These are phyloP conservation scores for Panaeolus cyanescens DNA, from an alignment of 768 basidiomycete genomes.

Conservation along the genomic window DNA sequence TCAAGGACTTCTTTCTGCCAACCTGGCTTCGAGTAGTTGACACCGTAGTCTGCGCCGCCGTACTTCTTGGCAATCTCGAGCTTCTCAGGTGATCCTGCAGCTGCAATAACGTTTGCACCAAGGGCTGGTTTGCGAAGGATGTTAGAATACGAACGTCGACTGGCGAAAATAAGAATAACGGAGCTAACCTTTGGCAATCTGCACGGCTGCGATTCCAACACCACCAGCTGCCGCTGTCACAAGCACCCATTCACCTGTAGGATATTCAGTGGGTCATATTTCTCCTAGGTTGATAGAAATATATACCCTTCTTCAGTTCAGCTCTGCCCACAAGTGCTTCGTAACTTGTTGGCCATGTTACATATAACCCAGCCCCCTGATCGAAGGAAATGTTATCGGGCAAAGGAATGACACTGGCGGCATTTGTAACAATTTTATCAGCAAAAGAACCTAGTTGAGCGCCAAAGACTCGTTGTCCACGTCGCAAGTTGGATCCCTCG, in stretches of 20 bases:
- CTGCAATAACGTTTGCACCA: constrained; percentile 94
- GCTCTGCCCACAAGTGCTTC: constrained; percentile 89
- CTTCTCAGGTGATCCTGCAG: constrained; percentile 80
- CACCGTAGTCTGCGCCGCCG: constrained; percentile 81
- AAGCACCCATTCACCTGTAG: constrained; percentile 83
- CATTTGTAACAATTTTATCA: constrained; percentile 66
- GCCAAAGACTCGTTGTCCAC: constrained; percentile 90
- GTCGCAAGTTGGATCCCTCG: constrained; percentile 71
- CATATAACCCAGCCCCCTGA: constrained; percentile 79
- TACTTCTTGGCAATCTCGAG: constrained; percentile 72
- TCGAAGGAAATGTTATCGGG: constrained; percentile 80
- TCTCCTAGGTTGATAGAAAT: background rate
- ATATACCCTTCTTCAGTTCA: constrained; percentile 69
- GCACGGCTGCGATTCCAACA: constrained; percentile 89
- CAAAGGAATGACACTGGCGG: constrained; percentile 56
- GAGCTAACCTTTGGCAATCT: constrained; percentile 82
- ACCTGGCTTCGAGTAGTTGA: constrained; percentile 75
- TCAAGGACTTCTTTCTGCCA: constrained; percentile 93
- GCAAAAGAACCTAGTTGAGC: constrained; percentile 77
- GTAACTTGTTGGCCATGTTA: constrained; percentile 95
- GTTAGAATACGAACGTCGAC: background rate
- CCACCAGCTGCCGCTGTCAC: constrained; percentile 97
- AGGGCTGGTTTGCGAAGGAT: constrained; percentile 49
- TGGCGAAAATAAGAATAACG: background rate
- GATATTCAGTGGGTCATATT: background rate